Conservation (phyloP, 1,284 basidiomycete genomes). For the Heterobasidion parviporum region DNA sequence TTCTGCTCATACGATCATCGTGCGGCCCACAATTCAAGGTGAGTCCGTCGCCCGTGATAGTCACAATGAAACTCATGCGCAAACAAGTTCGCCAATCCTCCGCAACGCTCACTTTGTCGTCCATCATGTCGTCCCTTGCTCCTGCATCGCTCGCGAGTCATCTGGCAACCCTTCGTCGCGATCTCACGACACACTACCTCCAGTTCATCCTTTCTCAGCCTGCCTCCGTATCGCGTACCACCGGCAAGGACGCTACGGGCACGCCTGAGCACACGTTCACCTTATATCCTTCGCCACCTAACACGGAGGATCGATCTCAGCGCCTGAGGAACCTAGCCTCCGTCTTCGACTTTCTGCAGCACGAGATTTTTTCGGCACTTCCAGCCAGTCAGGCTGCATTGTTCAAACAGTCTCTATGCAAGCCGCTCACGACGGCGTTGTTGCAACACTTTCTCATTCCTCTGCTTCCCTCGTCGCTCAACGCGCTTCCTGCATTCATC, state of each 20-base stretch:
- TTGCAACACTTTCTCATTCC: conserved; percentile 61
- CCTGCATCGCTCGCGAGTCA: conserved; percentile 42
- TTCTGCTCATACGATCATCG: conserved; percentile 36
- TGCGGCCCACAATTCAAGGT: conserved; percentile 54
- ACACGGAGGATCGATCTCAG: conserved; percentile 25
- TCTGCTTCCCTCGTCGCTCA: conserved; percentile 54
- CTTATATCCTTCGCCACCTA: conserved; percentile 36
- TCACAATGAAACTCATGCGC: neutral
- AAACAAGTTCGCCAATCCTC: conserved; percentile 47
- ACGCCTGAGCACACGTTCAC: conserved; percentile 35
- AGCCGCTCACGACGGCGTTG: conserved; percentile 48
- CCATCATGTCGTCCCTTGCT: conserved; percentile 55
- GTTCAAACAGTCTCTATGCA: conserved; percentile 48
- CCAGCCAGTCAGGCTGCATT: conserved; percentile 33
- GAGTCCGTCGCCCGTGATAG: conserved; percentile 10
- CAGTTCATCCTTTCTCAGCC: conserved; percentile 49
- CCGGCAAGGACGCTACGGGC: conserved; percentile 21
- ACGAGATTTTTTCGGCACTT: conserved; percentile 45
- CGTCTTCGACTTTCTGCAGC: conserved; percentile 48
- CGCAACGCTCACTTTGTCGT: conserved; percentile 39
- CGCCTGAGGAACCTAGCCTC: conserved; percentile 46
- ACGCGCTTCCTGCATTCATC: conserved; percentile 54
- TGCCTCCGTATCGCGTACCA: conserved; percentile 29
- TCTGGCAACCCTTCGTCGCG: conserved; percentile 54
- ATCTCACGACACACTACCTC: conserved; percentile 52